These are phyloP conservation scores for Esteya vermicola DNA, from an alignment of 2,329 filamentous ascomycete genomes.

Conservation along the genomic window DNA sequence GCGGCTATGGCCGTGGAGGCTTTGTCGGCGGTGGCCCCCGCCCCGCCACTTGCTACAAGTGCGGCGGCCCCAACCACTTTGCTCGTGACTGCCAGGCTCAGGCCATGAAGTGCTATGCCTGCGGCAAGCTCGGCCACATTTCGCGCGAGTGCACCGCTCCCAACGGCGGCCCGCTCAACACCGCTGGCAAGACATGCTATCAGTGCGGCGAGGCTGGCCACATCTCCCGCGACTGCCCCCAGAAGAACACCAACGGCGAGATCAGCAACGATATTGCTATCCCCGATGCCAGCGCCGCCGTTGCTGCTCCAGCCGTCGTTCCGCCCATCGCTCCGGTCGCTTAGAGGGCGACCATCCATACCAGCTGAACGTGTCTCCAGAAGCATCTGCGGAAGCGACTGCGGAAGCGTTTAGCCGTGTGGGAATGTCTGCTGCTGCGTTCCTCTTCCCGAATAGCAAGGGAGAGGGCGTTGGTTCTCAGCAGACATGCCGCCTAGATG, in stretches of 20 bases:
- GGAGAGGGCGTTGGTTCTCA: too few species aligned
- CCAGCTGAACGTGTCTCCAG: too few species aligned
- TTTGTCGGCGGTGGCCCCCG: conserved; percentile 52
- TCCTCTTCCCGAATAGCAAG: too few species aligned
- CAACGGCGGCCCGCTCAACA: conserved; percentile 90
- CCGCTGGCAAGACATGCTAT: conserved; percentile 96
- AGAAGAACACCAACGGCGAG: conserved; percentile 46
- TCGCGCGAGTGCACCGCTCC: conserved; percentile 89
- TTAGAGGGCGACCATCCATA: conserved; percentile 8
- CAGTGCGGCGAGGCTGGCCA: conserved; percentile 91
- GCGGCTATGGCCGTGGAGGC: conserved; percentile 57
- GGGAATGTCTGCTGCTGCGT: too few species aligned
- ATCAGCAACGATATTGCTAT: conserved; percentile 30
- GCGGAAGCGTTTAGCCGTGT: too few species aligned
- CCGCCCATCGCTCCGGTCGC: conserved; percentile 28
- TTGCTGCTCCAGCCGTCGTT: conserved; percentile 20
- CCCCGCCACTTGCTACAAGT: conserved; percentile 60
- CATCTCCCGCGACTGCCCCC: conserved; percentile 86
- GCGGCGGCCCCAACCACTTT: conserved; percentile 87
- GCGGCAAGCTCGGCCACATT: conserved; percentile 89
- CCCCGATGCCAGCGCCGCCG: conserved; percentile 23
- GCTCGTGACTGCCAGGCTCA: conserved; percentile 96
- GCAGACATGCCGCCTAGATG: too few species aligned
- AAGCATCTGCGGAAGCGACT: background rate
- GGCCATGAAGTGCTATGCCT: conserved; percentile 97